Evolutionary conservation across 2,329 filamentous ascomycete species (phyloP).

Genomic region (Penicillium polonicum): DNA sequence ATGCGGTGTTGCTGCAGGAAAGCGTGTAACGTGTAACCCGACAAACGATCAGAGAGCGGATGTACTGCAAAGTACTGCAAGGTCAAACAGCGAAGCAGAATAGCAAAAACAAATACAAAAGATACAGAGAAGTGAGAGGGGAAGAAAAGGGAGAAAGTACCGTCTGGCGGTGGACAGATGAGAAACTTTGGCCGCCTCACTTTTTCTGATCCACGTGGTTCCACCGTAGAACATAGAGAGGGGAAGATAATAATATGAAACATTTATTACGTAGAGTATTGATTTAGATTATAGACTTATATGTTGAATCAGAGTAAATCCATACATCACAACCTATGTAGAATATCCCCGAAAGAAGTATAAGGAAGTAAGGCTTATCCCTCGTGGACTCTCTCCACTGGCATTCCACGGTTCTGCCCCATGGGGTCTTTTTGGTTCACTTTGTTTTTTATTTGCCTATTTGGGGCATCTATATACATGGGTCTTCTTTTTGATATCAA

Average conservation of each 20-base stretch:
- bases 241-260: background rate
- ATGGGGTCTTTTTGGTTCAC: conserved; percentile 13
- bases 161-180: conserved; percentile 23
- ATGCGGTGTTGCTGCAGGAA: conserved; percentile 12
- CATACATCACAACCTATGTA: background rate
- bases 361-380: conserved; percentile 9
- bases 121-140: conserved; percentile 1
- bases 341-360: background rate
- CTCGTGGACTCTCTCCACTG: conserved; percentile 24
- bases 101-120: background rate
- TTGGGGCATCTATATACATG: conserved; percentile 16
- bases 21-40: conserved; percentile 4
- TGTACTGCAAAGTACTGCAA: background rate
- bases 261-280: background rate
- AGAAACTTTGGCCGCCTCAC: conserved; percentile 26
- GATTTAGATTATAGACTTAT: background rate
- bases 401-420: conserved; percentile 29
- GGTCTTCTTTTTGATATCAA: background rate
- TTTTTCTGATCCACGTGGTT: conserved; percentile 26
- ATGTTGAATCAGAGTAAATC: background rate
- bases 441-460: background rate
- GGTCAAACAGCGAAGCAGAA: background rate
- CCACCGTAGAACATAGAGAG: conserved; percentile 2
- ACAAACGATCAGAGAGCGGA: background rate
- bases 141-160: conserved; percentile 17